phyloP scores from a whole-genome alignment of 768 basidiomycete species.

The Kwoniella newhampshirensis region DNA sequence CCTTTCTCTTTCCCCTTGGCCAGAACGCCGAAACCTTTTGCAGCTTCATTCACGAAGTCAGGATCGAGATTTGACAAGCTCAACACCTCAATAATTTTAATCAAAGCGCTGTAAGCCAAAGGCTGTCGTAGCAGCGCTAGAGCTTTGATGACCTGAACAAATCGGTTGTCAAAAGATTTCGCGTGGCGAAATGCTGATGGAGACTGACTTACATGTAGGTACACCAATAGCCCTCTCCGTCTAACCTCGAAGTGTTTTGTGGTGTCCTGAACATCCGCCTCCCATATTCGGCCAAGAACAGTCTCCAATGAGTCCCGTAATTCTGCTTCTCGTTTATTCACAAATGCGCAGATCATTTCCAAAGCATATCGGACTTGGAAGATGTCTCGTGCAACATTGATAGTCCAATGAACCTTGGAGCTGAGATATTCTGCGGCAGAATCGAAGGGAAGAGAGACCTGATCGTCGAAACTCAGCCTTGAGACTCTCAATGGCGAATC shows the following conservation, averaged over 20 bases:
- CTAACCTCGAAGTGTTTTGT: conserved; percentile 19
- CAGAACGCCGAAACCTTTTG: conserved; percentile 70
- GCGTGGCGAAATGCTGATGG: background rate
- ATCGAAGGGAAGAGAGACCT: conserved; percentile 62
- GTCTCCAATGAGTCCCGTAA: conserved; percentile 26
- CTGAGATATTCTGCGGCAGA: conserved; percentile 61
- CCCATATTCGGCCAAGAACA: conserved; percentile 36
- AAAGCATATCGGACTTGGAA: conserved; percentile 45
- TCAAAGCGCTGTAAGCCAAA: conserved; percentile 61
- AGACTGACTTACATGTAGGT: conserved; percentile 27
- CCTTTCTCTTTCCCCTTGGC: conserved; percentile 61
- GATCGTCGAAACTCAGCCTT: conserved; percentile 7
- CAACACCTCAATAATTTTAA: conserved; percentile 70
- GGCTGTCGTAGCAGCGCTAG: conserved; percentile 73
- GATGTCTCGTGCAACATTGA: conserved; percentile 52
- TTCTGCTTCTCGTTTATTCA: conserved; percentile 68
- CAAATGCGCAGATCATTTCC: conserved; percentile 61
- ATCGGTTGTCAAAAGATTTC: conserved; percentile 1
- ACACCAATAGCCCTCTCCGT: conserved; percentile 39
- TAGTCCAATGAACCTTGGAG: conserved; percentile 63
- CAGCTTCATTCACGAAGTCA: conserved; percentile 68
- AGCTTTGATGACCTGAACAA: conserved; percentile 69
- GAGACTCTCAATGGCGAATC: too few relatives aligned
- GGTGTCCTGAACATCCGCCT: conserved; percentile 45
- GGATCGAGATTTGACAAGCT: conserved; percentile 57